Base-by-base conservation (phyloP, 768 basidiomycete species). In the Megacollybia marginata region DNA sequence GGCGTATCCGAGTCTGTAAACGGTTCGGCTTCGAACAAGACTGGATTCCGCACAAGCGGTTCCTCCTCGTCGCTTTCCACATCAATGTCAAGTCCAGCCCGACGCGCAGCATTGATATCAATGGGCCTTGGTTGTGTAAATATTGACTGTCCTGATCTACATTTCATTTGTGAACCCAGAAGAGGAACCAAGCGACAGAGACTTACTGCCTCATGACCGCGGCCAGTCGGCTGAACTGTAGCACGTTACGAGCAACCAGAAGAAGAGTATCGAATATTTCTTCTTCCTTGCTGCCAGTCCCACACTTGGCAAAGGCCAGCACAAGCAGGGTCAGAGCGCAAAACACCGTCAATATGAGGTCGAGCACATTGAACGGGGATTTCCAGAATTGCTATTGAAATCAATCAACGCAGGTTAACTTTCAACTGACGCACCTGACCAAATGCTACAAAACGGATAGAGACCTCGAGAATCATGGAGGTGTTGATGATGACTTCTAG, bases 401-500 rank as follows among this genome's bases (percentile, higher is more conserved):
- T 28, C 23, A 28, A 36, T 28, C 23, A 28, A 28, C 40, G 47
- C 44, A n/a, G 18, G 18, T 10, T 23, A 43, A 33, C 32, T 28
- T 28, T 38, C 38, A 8, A 23, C 31, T 36, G 13, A 72, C 90
- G 60, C 59, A 98, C 95, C 66, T 81, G 79, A 53, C 95, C 95
- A 59, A 96, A 88, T 1, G 96, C 96, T 51, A 97, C 73, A 62
- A 97, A 86, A 36, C 96, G 82, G 52, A 95, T 88, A 1, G 75
- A 76, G 15, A 99, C 96, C 71, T 99, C 96, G 20, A 87, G 64
- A 52, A 98, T 97, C 94, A 97, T 95, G 9, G 89, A 75, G 0
- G 78, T 75, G 61, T 95, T 94, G 65, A 95, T 80, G 62, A 95
- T 82, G 42, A 95, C 65, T 67, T 96, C 92, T 57, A 96, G 74